Evolutionary conservation across 2,329 filamentous ascomycete species (phyloP).

Genomic region (Aschersonia sp.): DNA sequence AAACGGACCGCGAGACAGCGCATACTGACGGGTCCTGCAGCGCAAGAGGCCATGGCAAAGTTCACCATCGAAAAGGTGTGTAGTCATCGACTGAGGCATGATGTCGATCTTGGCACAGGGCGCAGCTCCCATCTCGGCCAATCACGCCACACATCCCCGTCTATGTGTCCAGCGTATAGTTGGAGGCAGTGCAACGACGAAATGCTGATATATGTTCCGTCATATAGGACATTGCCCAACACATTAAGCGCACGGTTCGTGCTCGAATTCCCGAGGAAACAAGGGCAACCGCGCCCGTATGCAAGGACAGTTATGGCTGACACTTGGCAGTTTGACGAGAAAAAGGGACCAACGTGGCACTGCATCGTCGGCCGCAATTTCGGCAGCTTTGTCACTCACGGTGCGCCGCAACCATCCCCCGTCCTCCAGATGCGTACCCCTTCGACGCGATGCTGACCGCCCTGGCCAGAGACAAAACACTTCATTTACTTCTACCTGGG

Average conservation of each 20-base stretch:
- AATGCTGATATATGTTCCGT: background rate
- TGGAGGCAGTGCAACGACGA: constrained; percentile 4
- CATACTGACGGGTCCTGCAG: constrained; percentile 16
- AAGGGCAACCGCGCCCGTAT: background rate
- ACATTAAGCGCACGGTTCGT: constrained; percentile 81
- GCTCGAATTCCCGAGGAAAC: background rate
- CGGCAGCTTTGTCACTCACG: constrained; percentile 96
- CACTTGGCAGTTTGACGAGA: constrained; percentile 66
- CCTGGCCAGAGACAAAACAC: constrained; percentile 76
- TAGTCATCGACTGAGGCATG: background rate
- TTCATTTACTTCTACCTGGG: constrained; percentile 99
- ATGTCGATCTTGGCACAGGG: constrained; percentile 1
- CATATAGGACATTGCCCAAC: constrained; percentile 75
- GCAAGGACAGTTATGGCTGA: no score
- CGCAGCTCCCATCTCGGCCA: no score
- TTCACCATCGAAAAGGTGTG: constrained; percentile 47
- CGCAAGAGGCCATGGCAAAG: constrained; percentile 48
- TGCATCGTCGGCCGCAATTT: constrained; percentile 98
- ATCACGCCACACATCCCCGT: no score
- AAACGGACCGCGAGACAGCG: background rate
- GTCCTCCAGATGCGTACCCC: background rate
- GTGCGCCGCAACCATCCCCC: constrained; percentile 32
- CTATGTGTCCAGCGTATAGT: no score
- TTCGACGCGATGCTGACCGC: no score
- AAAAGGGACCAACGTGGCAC: constrained; percentile 97